Conservation (phyloP, 345 rosid species). For the Angophora floribunda region DNA sequence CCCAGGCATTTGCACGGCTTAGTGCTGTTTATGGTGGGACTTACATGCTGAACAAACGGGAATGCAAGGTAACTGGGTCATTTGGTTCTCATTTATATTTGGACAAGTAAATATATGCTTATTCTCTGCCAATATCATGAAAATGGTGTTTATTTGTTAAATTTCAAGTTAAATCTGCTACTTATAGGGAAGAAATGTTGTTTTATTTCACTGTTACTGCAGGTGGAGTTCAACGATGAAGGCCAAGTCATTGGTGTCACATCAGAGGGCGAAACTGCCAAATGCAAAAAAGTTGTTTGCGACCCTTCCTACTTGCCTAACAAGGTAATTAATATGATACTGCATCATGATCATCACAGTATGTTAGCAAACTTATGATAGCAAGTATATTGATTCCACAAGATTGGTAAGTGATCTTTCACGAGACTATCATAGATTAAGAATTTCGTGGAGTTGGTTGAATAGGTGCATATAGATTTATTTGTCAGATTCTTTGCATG, state of each 20-base stretch:
- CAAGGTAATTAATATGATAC: conserved; percentile 42
- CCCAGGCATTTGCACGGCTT: conserved; percentile 94
- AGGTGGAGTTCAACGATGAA: conserved; percentile 89
- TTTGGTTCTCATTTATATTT: neutral
- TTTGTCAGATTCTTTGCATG: neutral
- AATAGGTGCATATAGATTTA: neutral
- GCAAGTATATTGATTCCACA: neutral
- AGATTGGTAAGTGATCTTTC: neutral
- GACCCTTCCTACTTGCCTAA: conserved; percentile 84
- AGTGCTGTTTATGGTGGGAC: conserved; percentile 99
- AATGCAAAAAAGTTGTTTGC: conserved; percentile 92
- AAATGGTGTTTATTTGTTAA: neutral
- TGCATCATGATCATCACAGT: neutral
- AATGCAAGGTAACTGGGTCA: conserved; percentile 58
- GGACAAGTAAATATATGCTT: neutral
- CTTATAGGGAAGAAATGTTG: neutral
- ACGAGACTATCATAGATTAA: neutral
- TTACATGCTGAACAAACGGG: conserved; percentile 92
- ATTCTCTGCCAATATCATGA: neutral
- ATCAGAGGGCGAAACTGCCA: conserved; percentile 99
- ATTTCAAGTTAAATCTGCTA: neutral
- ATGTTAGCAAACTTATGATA: neutral
- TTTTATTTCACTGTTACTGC: conserved; percentile 8
- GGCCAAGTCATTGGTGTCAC: conserved; percentile 87
- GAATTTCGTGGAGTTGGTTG: neutral